Base-by-base conservation (phyloP, 306 rosid genomes). In the Sicyos edulis region DNA sequence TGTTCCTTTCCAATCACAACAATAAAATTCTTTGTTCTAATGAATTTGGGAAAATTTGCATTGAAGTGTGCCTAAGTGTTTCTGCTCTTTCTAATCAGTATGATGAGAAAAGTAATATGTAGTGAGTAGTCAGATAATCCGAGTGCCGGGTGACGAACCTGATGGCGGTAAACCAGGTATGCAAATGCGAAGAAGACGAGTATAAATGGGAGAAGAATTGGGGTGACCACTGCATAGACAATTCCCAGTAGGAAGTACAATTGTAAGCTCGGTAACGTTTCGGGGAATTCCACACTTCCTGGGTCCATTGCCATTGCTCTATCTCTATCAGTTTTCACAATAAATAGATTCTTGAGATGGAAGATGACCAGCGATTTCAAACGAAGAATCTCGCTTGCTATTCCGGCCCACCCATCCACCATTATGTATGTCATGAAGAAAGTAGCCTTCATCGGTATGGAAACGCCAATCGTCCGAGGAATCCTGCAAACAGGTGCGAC, bases 391-490 rank as follows among this genome's bases (percentile, higher is more conserved):
- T 93, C 99, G 29, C 95, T 73, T 12, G 99, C 99, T 77, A 91
- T 81, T 67, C 96, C 97, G 60, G 99, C 99, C 99, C 99, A 93
- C 29, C 99, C 99, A 71, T 93, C 99, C 72, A 93, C 85, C 99
- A 93, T 93, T 83, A 93, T 93, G 73, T 88, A 93, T 8, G 99
- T 93, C 70, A 93, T 93, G 76, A 93, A 93, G 85, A 93, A 93
- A n/a, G 99, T 91, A 64, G 99, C 99, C 83, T 91, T 93, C 83
- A 83, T 87, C 19, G 99, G 99, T 87, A 93, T 93, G 37, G 99
- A 86, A 78, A 91, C 96, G 75, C 99, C 99, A 59, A 93, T 93
- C 22, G 88, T 93, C 83, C 91, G 89, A 42, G 99, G 99, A 82
- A 93, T 93, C 81, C 99, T 93, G 66, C 29, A 74, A 71, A 16